Conservation (phyloP, 148 eudicot genomes). For the Silene conica region DNA sequence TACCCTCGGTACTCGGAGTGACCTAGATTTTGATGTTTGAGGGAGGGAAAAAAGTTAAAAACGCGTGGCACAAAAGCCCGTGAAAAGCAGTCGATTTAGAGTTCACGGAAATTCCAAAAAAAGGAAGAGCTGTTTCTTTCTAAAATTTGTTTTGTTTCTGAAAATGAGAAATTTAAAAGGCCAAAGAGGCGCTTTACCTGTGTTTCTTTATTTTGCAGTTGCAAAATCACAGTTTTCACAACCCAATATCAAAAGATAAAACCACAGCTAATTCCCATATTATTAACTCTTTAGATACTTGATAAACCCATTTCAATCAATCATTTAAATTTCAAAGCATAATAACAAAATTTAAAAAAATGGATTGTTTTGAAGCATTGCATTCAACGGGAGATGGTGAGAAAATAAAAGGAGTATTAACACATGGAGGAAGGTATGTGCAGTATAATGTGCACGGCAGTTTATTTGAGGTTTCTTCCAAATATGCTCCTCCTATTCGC, state of each 20-base stretch:
- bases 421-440: slow-evolving; percentile 58
- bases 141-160: no score
- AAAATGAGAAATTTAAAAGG: background rate
- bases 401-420: slow-evolving; percentile 36
- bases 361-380: slow-evolving; percentile 37
- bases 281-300: background rate
- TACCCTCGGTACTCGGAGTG: no score
- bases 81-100: slow-evolving; percentile 16
- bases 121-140: background rate
- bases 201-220: slow-evolving; percentile 7
- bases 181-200: background rate
- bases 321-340: background rate
- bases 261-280: background rate
- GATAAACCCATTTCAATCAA: background rate
- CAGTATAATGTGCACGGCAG: slow-evolving; percentile 70
- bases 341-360: background rate
- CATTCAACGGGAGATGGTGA: slow-evolving; percentile 27
- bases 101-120: slow-evolving; percentile 29
- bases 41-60: slow-evolving; percentile 7
- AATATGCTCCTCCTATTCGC: slow-evolving; percentile 72
- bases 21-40: no score
- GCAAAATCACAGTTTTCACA: slow-evolving; percentile 22
- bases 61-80: slow-evolving; percentile 23
- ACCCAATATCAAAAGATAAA: background rate
- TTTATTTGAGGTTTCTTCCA: slow-evolving; percentile 62